Evolutionary conservation across 306 rosid species (phyloP), one percentile per base, ranked within the genome.

Genomic region (Cicer cuneatum): DNA sequence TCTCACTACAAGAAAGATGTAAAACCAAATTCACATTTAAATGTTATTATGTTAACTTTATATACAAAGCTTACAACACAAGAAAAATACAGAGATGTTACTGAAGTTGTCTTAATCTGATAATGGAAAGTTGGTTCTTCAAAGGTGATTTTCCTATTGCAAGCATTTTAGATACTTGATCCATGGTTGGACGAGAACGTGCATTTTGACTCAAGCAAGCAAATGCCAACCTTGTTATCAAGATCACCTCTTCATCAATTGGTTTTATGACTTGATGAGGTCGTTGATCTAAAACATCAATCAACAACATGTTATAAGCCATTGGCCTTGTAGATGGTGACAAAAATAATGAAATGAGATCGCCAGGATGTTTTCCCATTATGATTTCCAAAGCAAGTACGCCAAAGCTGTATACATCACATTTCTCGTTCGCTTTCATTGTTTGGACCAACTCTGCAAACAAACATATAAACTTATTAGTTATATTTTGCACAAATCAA

Each of bases 341-440:
- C 41, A 57, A n/a, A 51, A 66, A 66, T 7, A 76, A 79, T 9
- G 73, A 72, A 5, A 66, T 39, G 18, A 66, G 64, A 46, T 80
- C 80, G 10, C 66, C 71, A 1, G 75, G 80, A 67, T 80, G 83
- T 15, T 57, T 66, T 19, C 83, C 80, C 57, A 47, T 37, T 4
- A 80, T 24, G 69, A 80, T 73, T 67, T 80, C 83, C 5, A 80
- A 15, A 5, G 18, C 46, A 67, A 80, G 48, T 2, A 73, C 75
- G 47, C 79, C 83, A 46, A 72, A 80, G 21, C 79, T 73, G 8
- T 57, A 80, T 1, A 73, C 80, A 48, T 80, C 80, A 73, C 66
- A 66, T 12, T 73, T 73, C 71, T 73, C 76, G 8, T 64, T 66
- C 64, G 39, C 75, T 73, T 66, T 65, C 49, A 24, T 38, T 1